Evolutionary conservation across 2,329 filamentous ascomycete species (phyloP).

Genomic region (Didymellaceae sp.): DNA sequence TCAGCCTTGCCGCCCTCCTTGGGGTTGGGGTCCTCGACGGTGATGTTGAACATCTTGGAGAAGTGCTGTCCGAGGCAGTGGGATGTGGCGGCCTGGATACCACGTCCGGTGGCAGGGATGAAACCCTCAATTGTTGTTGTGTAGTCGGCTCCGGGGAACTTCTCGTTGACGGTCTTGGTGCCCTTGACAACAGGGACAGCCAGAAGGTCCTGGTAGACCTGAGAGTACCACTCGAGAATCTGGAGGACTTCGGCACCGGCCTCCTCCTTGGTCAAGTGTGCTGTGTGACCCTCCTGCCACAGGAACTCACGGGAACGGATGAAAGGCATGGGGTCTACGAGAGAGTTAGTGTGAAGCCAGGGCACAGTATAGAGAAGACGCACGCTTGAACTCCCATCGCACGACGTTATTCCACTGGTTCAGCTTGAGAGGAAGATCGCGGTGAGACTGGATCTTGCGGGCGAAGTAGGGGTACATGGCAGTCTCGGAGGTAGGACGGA

Average conservation of each 20-base stretch:
- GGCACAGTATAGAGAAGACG: slow-evolving; percentile 46
- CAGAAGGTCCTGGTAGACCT: slow-evolving; percentile 90
- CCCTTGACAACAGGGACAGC: slow-evolving; percentile 95
- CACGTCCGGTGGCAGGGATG: slow-evolving; percentile 92
- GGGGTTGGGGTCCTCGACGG: slow-evolving; percentile 84
- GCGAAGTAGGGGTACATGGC: slow-evolving; percentile 97
- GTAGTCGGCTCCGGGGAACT: slow-evolving; percentile 95
- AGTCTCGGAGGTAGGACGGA: slow-evolving; percentile 73
- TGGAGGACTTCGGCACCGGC: slow-evolving; percentile 87
- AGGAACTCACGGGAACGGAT: slow-evolving; percentile 88
- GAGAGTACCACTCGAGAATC: slow-evolving; percentile 91
- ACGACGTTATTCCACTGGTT: slow-evolving; percentile 99
- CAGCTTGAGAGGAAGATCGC: slow-evolving; percentile 89
- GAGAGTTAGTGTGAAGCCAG: neutral
- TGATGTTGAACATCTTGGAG: slow-evolving; percentile 99
- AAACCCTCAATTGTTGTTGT: slow-evolving; percentile 97
- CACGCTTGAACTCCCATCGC: slow-evolving; percentile 92
- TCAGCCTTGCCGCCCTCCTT: slow-evolving; percentile 66
- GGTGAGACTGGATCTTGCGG: slow-evolving; percentile 96
- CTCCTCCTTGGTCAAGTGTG: slow-evolving; percentile 82
- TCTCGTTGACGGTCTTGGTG: slow-evolving; percentile 95
- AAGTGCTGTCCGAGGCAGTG: slow-evolving; percentile 98
- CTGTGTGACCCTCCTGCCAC: slow-evolving; percentile 97
- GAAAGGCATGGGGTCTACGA: slow-evolving; percentile 71
- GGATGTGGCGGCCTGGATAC: slow-evolving; percentile 94